phyloP scores from a whole-genome alignment of 1,284 basidiomycete species.

The Sphagnurus paluster region DNA sequence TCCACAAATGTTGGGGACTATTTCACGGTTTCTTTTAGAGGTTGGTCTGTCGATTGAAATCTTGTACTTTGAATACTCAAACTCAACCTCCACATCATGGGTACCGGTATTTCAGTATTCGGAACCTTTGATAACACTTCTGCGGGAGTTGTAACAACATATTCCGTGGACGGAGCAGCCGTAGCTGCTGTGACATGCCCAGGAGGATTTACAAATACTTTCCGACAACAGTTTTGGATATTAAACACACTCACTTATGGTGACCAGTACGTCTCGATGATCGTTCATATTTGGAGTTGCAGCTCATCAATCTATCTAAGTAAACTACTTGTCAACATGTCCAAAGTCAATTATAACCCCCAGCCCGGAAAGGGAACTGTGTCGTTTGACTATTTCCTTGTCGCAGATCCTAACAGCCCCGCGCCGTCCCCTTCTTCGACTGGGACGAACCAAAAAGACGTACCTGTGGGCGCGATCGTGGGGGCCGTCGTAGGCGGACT shows the following conservation, averaged over 20 bases:
- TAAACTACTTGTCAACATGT: slow-evolving; percentile 30
- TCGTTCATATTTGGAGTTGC: slow-evolving; percentile 1
- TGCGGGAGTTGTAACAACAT: slow-evolving; percentile 30
- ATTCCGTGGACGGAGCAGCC: slow-evolving; percentile 27
- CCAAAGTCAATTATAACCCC: slow-evolving; percentile 25
- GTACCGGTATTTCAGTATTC: slow-evolving; percentile 29
- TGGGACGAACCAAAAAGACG: slow-evolving; percentile 3
- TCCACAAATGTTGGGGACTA: slow-evolving; percentile 30
- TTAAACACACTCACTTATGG: slow-evolving; percentile 21
- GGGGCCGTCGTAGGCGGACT: slow-evolving; percentile 28
- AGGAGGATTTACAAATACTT: slow-evolving; percentile 24
- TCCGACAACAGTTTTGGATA: slow-evolving; percentile 30
- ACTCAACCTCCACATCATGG: slow-evolving; percentile 11
- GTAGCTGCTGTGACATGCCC: slow-evolving; percentile 23
- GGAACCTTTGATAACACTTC: slow-evolving; percentile 31
- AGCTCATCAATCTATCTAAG: slow-evolving; percentile 13
- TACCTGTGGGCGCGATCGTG: slow-evolving; percentile 23
- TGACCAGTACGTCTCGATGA: slow-evolving; percentile 25
- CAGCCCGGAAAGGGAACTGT: slow-evolving; percentile 31
- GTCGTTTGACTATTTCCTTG: slow-evolving; percentile 38
- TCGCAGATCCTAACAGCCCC: slow-evolving; percentile 20
- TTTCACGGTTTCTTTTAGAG: slow-evolving; percentile 32
- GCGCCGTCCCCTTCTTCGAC: slow-evolving; percentile 5
- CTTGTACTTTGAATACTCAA: background rate
- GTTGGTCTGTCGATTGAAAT: slow-evolving; percentile 14